Evolutionary conservation across 2,329 filamentous ascomycete genomes (phyloP), one percentile per base, ranked within the genome.

Genomic region (Cladophialophora yegresii): DNA sequence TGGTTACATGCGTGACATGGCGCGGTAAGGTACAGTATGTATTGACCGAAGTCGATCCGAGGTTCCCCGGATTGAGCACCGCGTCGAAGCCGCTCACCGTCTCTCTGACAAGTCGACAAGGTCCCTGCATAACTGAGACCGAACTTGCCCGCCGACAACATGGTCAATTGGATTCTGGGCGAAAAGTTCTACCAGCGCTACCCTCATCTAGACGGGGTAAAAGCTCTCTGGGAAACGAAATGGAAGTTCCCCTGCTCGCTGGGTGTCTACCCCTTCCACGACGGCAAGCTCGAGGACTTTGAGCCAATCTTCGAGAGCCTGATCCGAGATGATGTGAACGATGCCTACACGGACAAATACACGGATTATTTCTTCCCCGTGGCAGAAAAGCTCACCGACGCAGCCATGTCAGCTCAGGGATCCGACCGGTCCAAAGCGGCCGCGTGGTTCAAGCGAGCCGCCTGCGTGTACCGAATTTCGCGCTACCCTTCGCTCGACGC

Each of bases 211-310:
- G 65, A 62, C 49, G 65, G 65, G 28, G 86, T 89, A 67, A 79
- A 83, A 71, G 83, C 82, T 9, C 77, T 89, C 20, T 92, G 89
- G 89, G 87, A 90, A 77, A 89, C 86, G 4, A 91, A 90, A 75
- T 92, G 89, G 89, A 87, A 87, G 75, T 79, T 84, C 70, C 87
- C 87, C 79, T 86, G 84, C 74, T 75, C 76, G 40, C 85, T 85
- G 75, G 81, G 85, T 61, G 80, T 91, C 10, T 89, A 90, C 71
- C 87, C 88, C 0, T 92, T 92, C 80, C 89, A 92, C 79, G 89
- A 92, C 75, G 85, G 87, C 55, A 78, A 81, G 3, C 83, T 84
- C 63, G 81, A 85, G 63, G 89, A 92, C 75, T 91, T 92, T 72
- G 82, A 84, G 70, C 87, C 87, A 22, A 82, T 92, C 36, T 89